Evolutionary conservation across 2,329 filamentous ascomycete species (phyloP), one percentile per base, ranked within the genome.

Genomic region (Penicillium sp.): DNA sequence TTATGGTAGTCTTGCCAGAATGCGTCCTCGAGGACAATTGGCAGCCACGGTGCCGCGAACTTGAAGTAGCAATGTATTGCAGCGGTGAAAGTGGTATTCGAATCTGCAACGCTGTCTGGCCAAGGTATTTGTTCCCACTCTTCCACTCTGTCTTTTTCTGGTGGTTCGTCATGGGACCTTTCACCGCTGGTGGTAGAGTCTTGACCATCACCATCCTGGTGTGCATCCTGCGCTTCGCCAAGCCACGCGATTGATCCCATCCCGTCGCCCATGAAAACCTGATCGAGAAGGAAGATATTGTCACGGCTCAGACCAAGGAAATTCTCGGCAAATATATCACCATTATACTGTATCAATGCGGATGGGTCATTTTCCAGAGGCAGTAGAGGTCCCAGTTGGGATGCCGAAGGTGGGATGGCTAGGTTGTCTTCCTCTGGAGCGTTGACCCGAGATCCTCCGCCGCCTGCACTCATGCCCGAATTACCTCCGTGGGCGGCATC

Each of bases 1-100:
- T 50, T 55, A 18, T 61, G 49, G 43, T 66, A 69, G 59, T 71
- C 69, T 43, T 60, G 47, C 67, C 64, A 69, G 36, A 71, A 71
- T 19, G 66, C 63, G 40, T 69, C 67, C 27, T 64, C 63, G 13
- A 62, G 49, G 18, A 69, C 33, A 11, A 71, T 60, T 2, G 68
- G 68, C 39, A 69, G 60, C 24, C 56, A 62, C 14, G 62, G 56
- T 6, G 64, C 60, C 11, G 63, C 60, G 46, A 62, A 65, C 6
- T 61, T 52, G 56, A 71, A 71, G 62, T 71, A 70, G 13, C 54
- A 63, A 27, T 57, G 55, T 5, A 70, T 39, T 5, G 68, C 66
- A 1, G 43, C 33, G 10, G 54, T 43, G 31, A 66, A 59, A 13
- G 54, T 43, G 16, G 54, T 51, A n/a, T 36, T 40, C 14, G 40